Evolutionary conservation across 345 rosid species (phyloP).

Genomic region (Acer yangbiense): DNA sequence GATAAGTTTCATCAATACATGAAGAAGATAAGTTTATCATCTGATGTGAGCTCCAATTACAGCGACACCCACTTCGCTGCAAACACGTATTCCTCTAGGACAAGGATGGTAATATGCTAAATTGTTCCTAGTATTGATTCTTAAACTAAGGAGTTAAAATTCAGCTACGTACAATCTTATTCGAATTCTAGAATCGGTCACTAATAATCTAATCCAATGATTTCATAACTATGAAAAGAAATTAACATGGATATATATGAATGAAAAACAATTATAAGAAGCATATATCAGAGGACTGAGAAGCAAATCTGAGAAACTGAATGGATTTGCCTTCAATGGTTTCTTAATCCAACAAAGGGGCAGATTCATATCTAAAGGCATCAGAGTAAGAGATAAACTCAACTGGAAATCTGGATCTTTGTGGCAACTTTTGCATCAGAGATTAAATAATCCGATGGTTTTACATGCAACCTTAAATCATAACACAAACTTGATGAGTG

Average conservation of each 20-base stretch:
- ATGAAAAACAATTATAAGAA: too few relatives aligned
- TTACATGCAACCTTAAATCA: neutral
- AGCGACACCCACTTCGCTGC: neutral
- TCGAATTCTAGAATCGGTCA: neutral
- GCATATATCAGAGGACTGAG: neutral
- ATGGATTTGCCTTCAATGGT: neutral
- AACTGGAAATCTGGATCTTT: neutral
- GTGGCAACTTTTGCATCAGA: neutral
- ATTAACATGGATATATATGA: neutral
- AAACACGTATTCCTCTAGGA: neutral
- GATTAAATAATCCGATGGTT: neutral
- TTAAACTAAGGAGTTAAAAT: neutral
- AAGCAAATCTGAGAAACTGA: neutral
- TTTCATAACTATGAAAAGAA: neutral
- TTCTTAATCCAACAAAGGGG: neutral
- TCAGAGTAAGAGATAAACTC: neutral
- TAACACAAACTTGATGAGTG: neutral
- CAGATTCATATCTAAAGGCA: neutral
- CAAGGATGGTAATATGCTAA: neutral
- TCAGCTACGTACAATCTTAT: neutral
- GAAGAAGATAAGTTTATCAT: neutral
- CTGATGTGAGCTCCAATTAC: neutral
- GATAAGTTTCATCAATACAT: neutral
- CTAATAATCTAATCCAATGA: neutral
- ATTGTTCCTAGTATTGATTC: neutral